A percentile compares a stretch with the other conserved stretches of the same genome.
Evolutionary conservation across 192 early-diverging fungal genomes (phyloP).

Genomic region (Mortierella alpina): DNA sequence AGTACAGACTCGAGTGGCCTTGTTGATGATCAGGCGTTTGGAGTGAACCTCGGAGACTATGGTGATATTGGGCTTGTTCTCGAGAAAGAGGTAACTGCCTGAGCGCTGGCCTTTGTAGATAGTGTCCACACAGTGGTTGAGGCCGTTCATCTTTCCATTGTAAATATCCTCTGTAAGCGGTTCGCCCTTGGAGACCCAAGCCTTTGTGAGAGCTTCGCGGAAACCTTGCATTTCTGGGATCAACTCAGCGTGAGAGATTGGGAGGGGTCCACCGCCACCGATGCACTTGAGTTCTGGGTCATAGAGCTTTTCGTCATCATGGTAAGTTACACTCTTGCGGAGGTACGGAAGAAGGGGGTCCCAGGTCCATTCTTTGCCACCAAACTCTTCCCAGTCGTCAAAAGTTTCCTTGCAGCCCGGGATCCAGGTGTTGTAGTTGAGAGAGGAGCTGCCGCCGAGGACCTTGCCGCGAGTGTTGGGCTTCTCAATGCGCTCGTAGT

Average conservation of each 20-base stretch:
- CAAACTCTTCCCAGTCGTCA: slow-evolving; percentile 38
- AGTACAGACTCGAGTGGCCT: slow-evolving; percentile 25
- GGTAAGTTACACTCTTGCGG: slow-evolving; percentile 37
- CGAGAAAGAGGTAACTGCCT: slow-evolving; percentile 30
- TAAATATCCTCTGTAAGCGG: slow-evolving; percentile 19
- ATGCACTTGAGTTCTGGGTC: slow-evolving; percentile 14
- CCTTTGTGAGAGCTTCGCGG: slow-evolving; percentile 3
- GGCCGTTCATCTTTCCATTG: slow-evolving; percentile 29
- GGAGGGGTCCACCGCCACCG: slow-evolving; percentile 20
- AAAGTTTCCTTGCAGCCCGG: slow-evolving; percentile 22
- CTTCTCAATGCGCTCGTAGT: slow-evolving; percentile 39
- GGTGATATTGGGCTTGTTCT: slow-evolving; percentile 36
- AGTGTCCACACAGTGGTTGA: slow-evolving; percentile 30
- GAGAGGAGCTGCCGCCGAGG: slow-evolving; percentile 40
- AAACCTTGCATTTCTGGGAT: slow-evolving; percentile 10
- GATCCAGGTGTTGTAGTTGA: slow-evolving; percentile 34
- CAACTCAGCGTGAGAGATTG: slow-evolving; percentile 14
- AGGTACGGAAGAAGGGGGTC: slow-evolving; percentile 31
- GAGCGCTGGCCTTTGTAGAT: slow-evolving; percentile 40
- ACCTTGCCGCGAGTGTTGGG: slow-evolving; percentile 44
- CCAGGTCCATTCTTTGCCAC: slow-evolving; percentile 35
- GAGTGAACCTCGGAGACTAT: slow-evolving; percentile 19
- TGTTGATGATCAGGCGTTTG: slow-evolving; percentile 33
- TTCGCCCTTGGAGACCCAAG: slow-evolving; percentile 10
- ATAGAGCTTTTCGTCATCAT: slow-evolving; percentile 20